Evolutionary conservation across 192 early-diverging fungal genomes (phyloP).

Genomic region (Coemansia sp.): DNA sequence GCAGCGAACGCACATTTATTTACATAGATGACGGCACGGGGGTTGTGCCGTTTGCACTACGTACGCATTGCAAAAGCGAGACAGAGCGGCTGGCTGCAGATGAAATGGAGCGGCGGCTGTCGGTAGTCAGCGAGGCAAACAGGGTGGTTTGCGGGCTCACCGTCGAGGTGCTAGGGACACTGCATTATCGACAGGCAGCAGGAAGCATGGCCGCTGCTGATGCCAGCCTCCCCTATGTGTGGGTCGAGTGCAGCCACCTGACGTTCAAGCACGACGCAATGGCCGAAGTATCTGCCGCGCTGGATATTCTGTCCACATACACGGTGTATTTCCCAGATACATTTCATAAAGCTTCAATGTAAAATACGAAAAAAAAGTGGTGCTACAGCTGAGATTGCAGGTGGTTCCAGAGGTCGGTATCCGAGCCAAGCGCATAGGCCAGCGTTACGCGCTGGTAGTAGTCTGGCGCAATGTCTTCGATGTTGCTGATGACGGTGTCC

Average conservation of each 20-base stretch:
- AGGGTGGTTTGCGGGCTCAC: background rate
- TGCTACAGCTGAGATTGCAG: too few species aligned
- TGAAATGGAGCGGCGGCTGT: conserved; percentile 1
- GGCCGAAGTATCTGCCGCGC: background rate
- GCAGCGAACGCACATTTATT: background rate
- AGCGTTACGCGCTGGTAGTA: conserved; percentile 68
- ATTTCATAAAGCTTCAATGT: too few species aligned
- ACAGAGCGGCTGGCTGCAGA: background rate
- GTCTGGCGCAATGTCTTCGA: conserved; percentile 57
- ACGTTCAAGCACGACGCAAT: conserved; percentile 4
- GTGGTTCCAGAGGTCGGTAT: conserved; percentile 34
- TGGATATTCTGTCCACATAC: background rate
- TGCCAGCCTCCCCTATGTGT: background rate
- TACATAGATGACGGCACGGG: conserved; percentile 2
- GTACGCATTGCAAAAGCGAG: background rate
- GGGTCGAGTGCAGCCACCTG: conserved; percentile 1
- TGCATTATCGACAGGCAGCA: background rate
- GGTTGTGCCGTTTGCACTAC: background rate
- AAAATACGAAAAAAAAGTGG: too few species aligned
- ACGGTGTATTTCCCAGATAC: background rate
- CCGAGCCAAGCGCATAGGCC: conserved; percentile 60
- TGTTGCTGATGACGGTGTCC: conserved; percentile 67
- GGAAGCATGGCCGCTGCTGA: background rate
- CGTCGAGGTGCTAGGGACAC: background rate
- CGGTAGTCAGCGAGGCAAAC: background rate